Conservation (phyloP, 2,329 filamentous ascomycete genomes). For the Fusarium praegraminearum region DNA sequence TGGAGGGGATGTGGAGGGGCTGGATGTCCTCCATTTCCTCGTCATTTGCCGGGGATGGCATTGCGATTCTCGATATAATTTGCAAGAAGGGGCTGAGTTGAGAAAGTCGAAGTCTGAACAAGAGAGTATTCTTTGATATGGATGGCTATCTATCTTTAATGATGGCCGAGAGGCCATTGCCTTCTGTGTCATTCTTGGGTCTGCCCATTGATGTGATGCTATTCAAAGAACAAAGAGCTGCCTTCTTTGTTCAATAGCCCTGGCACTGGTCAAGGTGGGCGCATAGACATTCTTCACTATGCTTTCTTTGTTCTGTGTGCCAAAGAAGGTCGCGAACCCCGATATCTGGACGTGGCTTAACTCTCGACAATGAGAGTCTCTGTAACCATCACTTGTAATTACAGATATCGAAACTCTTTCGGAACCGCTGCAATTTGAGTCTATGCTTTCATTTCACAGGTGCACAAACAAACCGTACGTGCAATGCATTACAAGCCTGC, state of each 20-base stretch:
- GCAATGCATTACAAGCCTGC: neutral
- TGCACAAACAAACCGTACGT: slow-evolving; percentile 11
- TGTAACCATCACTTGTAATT: neutral
- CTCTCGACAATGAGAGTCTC: neutral
- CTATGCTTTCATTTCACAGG: neutral
- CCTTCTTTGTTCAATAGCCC: slow-evolving; percentile 28
- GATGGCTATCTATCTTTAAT: slow-evolving; percentile 11
- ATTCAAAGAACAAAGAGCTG: slow-evolving; percentile 40
- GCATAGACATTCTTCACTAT: slow-evolving; percentile 19
- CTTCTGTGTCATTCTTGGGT: neutral
- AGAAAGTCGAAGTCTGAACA: slow-evolving; percentile 6
- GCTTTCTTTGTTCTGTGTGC: slow-evolving; percentile 25
- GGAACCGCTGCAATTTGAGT: neutral
- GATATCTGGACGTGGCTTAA: neutral
- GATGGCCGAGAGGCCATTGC: neutral
- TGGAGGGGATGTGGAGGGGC: slow-evolving; percentile 43
- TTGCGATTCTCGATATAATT: neutral
- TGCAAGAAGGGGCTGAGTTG: neutral
- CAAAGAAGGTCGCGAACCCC: neutral
- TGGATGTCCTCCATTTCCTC: slow-evolving; percentile 5
- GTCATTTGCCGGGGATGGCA: slow-evolving; percentile 9
- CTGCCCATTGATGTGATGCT: slow-evolving; percentile 6
- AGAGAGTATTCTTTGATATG: slow-evolving; percentile 8
- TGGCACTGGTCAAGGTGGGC: neutral
- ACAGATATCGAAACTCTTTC: neutral